Percentiles rank a stretch among this genome's conserved stretches.
Evolutionary conservation across 305 asterid genomes (phyloP).

Genomic region (Salvia sclarea): DNA sequence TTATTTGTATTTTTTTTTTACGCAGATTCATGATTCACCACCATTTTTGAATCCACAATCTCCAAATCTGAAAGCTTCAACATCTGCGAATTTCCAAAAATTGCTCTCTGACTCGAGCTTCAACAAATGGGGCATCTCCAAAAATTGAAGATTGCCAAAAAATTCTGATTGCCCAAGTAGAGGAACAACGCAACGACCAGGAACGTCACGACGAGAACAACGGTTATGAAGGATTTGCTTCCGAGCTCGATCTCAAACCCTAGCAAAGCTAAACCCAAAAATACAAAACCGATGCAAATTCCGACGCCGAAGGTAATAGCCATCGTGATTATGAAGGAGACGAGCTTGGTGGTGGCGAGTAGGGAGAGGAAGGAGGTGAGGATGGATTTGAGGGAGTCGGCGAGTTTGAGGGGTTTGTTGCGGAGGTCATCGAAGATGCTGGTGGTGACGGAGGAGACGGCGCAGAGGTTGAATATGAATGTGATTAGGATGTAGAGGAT

Average conservation of each 20-base stretch:
- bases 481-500: conserved; percentile 8
- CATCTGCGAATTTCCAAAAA: too few relatives aligned
- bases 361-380: conserved; percentile 52
- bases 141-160: too few relatives aligned
- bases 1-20: too few relatives aligned
- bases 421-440: conserved; percentile 64
- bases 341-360: conserved; percentile 41
- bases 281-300: conserved; percentile 8
- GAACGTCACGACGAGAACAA: conserved; percentile 15
- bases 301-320: too few relatives aligned
- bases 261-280: conserved; percentile 22
- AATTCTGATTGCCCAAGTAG: too few relatives aligned
- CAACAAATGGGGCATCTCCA: too few relatives aligned
- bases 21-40: too few relatives aligned
- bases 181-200: too few relatives aligned
- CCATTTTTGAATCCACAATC: too few relatives aligned
- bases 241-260: conserved; percentile 41
- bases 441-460: conserved; percentile 53
- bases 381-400: conserved; percentile 51
- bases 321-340: neutral
- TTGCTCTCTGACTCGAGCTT: too few relatives aligned
- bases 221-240: conserved; percentile 27
- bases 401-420: conserved; percentile 50
- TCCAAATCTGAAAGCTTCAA: too few relatives aligned
- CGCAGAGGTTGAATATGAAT: conserved; percentile 38